phyloP scores from a whole-genome alignment of 169 alveolate genomes.

The Plasmodium reichenowi region DNA sequence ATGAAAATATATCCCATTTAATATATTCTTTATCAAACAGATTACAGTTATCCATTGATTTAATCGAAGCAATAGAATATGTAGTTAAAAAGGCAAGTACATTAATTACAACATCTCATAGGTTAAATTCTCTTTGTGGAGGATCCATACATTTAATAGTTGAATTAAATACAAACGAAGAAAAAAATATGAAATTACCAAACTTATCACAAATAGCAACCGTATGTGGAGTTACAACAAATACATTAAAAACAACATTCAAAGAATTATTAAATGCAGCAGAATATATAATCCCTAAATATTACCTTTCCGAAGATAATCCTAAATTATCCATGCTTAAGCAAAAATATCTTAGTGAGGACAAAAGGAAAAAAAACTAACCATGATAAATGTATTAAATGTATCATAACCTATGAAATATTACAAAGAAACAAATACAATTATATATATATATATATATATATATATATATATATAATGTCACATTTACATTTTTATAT shows the following conservation, averaged over 20 bases:
- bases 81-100: constrained; percentile 85
- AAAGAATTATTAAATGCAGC: constrained; percentile 79
- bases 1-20: constrained; percentile 86
- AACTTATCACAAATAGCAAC: constrained; percentile 75
- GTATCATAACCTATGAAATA: background rate
- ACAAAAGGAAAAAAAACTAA: constrained; percentile 11
- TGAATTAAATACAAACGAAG: constrained; percentile 67
- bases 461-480: background rate
- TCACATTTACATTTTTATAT: background rate
- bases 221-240: constrained; percentile 83
- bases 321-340: constrained; percentile 10
- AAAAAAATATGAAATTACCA: constrained; percentile 44
- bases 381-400: too few species aligned
- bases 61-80: constrained; percentile 84
- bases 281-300: constrained; percentile 79
- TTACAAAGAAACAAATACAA: background rate
- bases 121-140: constrained; percentile 89
- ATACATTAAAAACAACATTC: constrained; percentile 81
- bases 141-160: constrained; percentile 86
- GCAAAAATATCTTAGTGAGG: constrained; percentile 34
- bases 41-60: constrained; percentile 79
- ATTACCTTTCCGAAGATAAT: constrained; percentile 20
- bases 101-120: constrained; percentile 85
- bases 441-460: too few species aligned
- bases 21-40: constrained; percentile 85